Base-by-base conservation (phyloP, 352 stramenopile genomes). In the Phytopythium litorale region DNA sequence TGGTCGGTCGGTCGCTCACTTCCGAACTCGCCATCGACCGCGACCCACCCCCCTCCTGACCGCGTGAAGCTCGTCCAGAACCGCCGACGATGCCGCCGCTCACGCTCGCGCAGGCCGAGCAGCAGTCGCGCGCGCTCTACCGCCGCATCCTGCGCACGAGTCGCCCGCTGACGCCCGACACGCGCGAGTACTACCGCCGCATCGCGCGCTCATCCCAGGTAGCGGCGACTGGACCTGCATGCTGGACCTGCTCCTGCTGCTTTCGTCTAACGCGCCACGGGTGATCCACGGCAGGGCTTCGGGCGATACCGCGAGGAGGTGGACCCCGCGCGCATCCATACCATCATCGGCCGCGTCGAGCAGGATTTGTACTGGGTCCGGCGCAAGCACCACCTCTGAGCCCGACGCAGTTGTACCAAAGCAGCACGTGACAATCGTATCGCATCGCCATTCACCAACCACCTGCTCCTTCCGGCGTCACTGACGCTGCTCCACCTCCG, bases 301-400 rank as follows among this genome's bases (percentile, higher is more conserved):
- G 54, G 69, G 2, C 67, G 59, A 0, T 68, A 80, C 46, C 49
- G 68, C 11, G 68, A 81, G 48, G 72, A 81, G 37, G 61, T 56
- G 12, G 68, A 84, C 33, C 66, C 71, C 6, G 64, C 66, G 40
- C 66, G 68, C 23, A 71, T 81, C 49, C 58, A 78, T 7, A 56
- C 68, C 51, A 75, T 78, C 53, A 60, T 76, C 19, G 60, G 49
- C 23, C 72, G 68, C 30, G 62, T 75, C 16, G 62, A 76, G 60
- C 60, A 84, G 21, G 75, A 81, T 50, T 73, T 81, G 33, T 70
- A 84, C 61, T 84, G 75, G 67, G 75, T 81, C 55, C 62, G 79
- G 21, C 64, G 58, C 50, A 79, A 84, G 59, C 69, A 81, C 70
- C 74, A 58, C 1, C 70, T 63, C 51, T 57, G 30, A 57, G 49